Evolutionary conservation across 352 stramenopile genomes (phyloP).

Genomic region (Phytophthora megakarya): DNA sequence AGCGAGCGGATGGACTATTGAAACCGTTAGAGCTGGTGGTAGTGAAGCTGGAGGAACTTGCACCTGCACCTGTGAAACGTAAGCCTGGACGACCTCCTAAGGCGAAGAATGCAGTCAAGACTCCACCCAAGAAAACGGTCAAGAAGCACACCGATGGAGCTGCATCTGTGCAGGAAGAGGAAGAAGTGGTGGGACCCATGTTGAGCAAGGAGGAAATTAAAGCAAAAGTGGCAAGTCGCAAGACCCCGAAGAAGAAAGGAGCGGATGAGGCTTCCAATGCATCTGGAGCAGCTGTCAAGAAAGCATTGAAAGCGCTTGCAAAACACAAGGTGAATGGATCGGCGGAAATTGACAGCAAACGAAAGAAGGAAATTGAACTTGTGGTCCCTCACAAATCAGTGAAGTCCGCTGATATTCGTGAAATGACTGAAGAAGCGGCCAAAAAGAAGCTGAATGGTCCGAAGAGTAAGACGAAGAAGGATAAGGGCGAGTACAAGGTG

Average conservation of each 20-base stretch:
- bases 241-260: slow-evolving; percentile 72
- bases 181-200: slow-evolving; percentile 33
- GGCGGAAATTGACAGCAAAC: slow-evolving; percentile 68
- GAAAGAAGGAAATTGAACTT: slow-evolving; percentile 84
- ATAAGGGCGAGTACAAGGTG: slow-evolving; percentile 74
- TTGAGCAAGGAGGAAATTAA: slow-evolving; percentile 83
- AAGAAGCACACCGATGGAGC: slow-evolving; percentile 26
- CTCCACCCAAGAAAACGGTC: slow-evolving; percentile 16
- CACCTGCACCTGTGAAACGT: slow-evolving; percentile 41
- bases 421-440: slow-evolving; percentile 72
- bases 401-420: slow-evolving; percentile 75
- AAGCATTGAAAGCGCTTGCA: slow-evolving; percentile 31
- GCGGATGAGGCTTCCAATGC: slow-evolving; percentile 30
- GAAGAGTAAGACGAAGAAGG: slow-evolving; percentile 56
- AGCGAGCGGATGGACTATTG: slow-evolving; percentile 59
- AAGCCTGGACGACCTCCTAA: slow-evolving; percentile 53
- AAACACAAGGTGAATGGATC: slow-evolving; percentile 45
- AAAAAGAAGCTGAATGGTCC: slow-evolving; percentile 51
- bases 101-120: slow-evolving; percentile 30
- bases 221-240: slow-evolving; percentile 70
- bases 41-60: slow-evolving; percentile 12
- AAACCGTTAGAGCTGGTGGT: slow-evolving; percentile 37
- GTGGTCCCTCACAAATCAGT: slow-evolving; percentile 77
- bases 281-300: slow-evolving; percentile 37
- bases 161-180: slow-evolving; percentile 41